Conservation (phyloP, 768 basidiomycete species). For the Strobilomyces confusus region DNA sequence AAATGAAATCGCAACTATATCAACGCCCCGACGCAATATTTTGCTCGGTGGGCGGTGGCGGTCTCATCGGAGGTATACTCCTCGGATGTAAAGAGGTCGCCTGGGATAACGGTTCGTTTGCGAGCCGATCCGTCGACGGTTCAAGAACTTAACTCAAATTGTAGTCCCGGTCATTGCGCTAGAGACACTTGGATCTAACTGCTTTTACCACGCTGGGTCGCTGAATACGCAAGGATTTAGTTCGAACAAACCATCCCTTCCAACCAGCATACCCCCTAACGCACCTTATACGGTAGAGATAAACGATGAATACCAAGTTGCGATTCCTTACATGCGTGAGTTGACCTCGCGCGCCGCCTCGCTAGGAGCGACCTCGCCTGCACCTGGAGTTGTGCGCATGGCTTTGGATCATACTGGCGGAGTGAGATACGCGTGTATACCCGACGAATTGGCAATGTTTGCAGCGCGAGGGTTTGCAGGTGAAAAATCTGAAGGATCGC, state of each 20-base stretch:
- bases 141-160: not conserved
- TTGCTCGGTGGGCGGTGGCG: conserved; percentile 75
- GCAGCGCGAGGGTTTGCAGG: conserved; percentile 54
- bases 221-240: conserved; percentile 42
- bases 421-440: conserved; percentile 55
- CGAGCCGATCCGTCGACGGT: not conserved
- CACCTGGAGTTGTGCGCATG: conserved; percentile 58
- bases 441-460: conserved; percentile 69
- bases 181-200: conserved; percentile 70
- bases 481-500: conserved; percentile 28
- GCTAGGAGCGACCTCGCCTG: conserved; percentile 64
- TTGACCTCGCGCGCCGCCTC: conserved; percentile 68
- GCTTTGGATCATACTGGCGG: conserved; percentile 57
- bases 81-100: conserved; percentile 57
- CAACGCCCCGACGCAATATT: conserved; percentile 65
- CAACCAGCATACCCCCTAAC: conserved; percentile 25
- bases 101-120: conserved; percentile 63
- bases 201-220: conserved; percentile 68
- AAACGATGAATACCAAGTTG: conserved; percentile 42
- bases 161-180: conserved; percentile 62
- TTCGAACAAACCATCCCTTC: conserved; percentile 30
- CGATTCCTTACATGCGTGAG: conserved; percentile 51
- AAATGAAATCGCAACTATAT: conserved; percentile 53
- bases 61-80: conserved; percentile 66
- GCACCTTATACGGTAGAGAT: conserved; percentile 41